phyloP scores from a whole-genome alignment of 73 alveolate species.

The Tetrahymena borealis region DNA sequence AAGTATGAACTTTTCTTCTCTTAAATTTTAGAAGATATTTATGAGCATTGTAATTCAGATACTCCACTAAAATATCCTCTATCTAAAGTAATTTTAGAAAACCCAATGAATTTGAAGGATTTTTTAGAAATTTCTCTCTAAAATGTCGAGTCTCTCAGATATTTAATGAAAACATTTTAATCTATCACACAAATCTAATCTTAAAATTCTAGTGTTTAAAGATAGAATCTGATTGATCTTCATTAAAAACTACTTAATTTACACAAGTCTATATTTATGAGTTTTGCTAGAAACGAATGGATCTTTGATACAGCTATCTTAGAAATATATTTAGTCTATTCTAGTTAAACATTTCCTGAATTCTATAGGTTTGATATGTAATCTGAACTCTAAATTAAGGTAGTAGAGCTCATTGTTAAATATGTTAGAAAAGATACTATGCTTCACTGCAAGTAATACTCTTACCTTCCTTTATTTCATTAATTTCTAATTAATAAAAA shows the following conservation, averaged over 20 bases:
- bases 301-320: neutral
- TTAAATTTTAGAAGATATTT: neutral
- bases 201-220: neutral
- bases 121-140: neutral
- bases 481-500: no score
- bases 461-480: no score
- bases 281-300: neutral
- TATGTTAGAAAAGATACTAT: neutral
- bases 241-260: neutral
- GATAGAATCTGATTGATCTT: neutral
- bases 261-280: neutral
- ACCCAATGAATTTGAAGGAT: neutral
- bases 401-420: neutral
- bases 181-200: neutral
- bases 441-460: neutral
- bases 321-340: neutral
- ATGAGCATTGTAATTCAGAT: neutral
- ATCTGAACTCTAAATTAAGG: neutral
- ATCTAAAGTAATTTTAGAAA: neutral
- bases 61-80: neutral
- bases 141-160: neutral
- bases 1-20: neutral
- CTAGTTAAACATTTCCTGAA: neutral
- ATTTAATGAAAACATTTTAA: neutral
- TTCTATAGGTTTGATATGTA: neutral